These are phyloP conservation scores for Boletus rex-veris DNA, from an alignment of 768 basidiomycete genomes.

Conservation along the genomic window DNA sequence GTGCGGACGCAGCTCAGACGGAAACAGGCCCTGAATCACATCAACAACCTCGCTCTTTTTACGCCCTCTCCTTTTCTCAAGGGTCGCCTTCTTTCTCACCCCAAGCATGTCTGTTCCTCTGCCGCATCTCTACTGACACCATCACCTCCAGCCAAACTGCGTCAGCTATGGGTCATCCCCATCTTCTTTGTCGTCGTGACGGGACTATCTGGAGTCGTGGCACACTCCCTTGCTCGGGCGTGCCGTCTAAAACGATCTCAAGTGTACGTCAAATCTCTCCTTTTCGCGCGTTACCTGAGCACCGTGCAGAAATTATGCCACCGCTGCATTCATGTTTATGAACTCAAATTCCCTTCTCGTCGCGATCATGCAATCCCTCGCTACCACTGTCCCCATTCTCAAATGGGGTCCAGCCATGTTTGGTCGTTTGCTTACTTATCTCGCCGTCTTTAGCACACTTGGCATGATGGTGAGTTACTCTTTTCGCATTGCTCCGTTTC, in stretches of 20 bases:
- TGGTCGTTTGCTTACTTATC: slow-evolving; percentile 84
- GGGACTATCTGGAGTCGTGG: slow-evolving; percentile 61
- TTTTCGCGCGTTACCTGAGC: background rate
- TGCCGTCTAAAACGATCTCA: slow-evolving; percentile 74
- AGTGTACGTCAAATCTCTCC: slow-evolving; percentile 44
- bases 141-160: slow-evolving; percentile 55
- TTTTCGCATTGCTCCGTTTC: background rate
- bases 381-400: slow-evolving; percentile 74
- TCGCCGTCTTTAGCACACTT: slow-evolving; percentile 89
- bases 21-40: slow-evolving; percentile 64
- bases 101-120: slow-evolving; percentile 50
- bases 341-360: slow-evolving; percentile 95
- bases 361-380: slow-evolving; percentile 89
- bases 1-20: background rate
- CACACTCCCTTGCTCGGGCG: slow-evolving; percentile 57
- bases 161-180: slow-evolving; percentile 82
- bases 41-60: slow-evolving; percentile 90
- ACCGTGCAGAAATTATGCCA: slow-evolving; percentile 61
- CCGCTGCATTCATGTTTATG: slow-evolving; percentile 86
- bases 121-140: background rate
- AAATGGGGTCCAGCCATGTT: slow-evolving; percentile 86
- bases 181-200: slow-evolving; percentile 83
- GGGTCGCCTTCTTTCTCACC: slow-evolving; percentile 88
- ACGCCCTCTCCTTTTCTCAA: slow-evolving; percentile 88
- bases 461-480: slow-evolving; percentile 81